These are phyloP conservation scores for Betula pendula DNA, from an alignment of 306 rosid genomes.

Conservation along the genomic window DNA sequence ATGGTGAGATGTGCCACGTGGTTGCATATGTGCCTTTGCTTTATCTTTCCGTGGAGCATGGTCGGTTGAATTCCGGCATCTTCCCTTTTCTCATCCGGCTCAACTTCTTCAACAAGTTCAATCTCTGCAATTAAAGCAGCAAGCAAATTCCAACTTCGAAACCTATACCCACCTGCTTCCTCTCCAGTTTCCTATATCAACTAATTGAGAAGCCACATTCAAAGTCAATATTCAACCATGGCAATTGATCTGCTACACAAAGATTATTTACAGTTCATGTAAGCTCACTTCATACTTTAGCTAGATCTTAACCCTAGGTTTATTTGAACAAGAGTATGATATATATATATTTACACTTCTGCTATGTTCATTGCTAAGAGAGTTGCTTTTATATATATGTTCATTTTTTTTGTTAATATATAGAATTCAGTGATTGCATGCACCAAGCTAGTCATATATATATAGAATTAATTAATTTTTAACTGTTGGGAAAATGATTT, in stretches of 20 bases:
- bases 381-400: not conserved
- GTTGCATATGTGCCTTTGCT: constrained; percentile 57
- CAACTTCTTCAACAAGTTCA: constrained; percentile 43
- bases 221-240: constrained; percentile 1
- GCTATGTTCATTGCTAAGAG: not conserved
- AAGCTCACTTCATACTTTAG: constrained; percentile 8
- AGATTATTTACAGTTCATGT: constrained; percentile 19
- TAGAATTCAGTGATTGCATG: not conserved
- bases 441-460: not conserved
- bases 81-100: constrained; percentile 45
- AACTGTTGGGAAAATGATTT: not conserved
- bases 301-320: constrained; percentile 3
- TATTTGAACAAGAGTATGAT: not conserved
- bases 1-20: constrained; percentile 63
- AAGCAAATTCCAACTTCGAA: constrained; percentile 26
- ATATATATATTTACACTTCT: not conserved
- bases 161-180: constrained; percentile 25
- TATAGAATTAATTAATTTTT: too few species aligned
- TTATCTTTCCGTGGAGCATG: constrained; percentile 71
- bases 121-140: constrained; percentile 31
- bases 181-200: not conserved
- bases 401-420: too few species aligned
- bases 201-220: not conserved
- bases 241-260: not conserved
- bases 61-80: constrained; percentile 92